A percentile compares a stretch with the other conserved stretches of the same genome.
Evolutionary conservation across 2,329 filamentous ascomycete species (phyloP).

Genomic region (Calonectria ilicicola): DNA sequence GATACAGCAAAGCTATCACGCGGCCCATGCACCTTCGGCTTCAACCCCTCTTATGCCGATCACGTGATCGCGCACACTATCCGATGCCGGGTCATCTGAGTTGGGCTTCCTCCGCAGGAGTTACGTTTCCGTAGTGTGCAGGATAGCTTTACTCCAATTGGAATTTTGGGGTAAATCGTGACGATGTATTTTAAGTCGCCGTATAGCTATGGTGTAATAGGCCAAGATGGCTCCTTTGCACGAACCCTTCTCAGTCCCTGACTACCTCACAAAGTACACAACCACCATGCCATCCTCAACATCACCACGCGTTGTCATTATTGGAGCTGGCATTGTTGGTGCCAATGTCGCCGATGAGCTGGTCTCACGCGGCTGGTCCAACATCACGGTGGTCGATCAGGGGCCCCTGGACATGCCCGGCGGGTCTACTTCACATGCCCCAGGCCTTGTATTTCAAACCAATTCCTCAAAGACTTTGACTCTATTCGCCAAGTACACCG

Average conservation of each 20-base stretch:
- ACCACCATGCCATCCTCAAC: constrained; percentile 41
- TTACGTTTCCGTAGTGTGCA: neutral
- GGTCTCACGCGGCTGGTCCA: constrained; percentile 69
- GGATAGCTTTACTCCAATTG: constrained; percentile 3
- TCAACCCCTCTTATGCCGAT: constrained; percentile 1
- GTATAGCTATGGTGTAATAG: neutral
- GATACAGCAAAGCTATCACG: constrained; percentile 48
- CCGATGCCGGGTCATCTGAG: neutral
- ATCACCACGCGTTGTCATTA: constrained; percentile 49
- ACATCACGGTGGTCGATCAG: constrained; percentile 75
- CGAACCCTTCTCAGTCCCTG: neutral
- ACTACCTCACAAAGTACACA: neutral
- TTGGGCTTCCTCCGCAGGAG: neutral
- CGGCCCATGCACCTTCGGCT: constrained; percentile 39
- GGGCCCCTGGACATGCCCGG: constrained; percentile 72
- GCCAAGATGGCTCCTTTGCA: neutral
- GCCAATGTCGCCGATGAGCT: constrained; percentile 74
- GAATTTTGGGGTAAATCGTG: neutral
- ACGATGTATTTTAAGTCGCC: constrained; percentile 1
- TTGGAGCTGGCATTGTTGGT: constrained; percentile 66
- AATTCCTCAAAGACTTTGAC: constrained; percentile 70
- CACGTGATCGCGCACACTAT: constrained; percentile 1
- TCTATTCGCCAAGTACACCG: constrained; percentile 69
- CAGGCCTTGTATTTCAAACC: constrained; percentile 74
- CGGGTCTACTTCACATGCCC: constrained; percentile 74